These are phyloP conservation scores for Penicillium verrucosum DNA, from an alignment of 2,329 filamentous ascomycete species.

Conservation along the genomic window DNA sequence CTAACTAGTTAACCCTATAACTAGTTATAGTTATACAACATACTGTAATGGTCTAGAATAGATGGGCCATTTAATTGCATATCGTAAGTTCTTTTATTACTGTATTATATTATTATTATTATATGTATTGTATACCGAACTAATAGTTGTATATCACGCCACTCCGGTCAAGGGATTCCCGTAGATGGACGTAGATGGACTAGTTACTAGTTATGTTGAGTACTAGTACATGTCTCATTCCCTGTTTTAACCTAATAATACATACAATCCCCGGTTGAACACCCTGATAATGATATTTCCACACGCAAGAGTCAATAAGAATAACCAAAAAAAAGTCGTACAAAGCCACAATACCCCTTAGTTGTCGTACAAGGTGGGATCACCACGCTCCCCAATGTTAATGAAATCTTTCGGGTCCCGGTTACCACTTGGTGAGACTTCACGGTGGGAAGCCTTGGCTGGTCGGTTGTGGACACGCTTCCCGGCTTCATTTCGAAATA, in stretches of 20 bases:
- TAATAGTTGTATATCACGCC: neutral
- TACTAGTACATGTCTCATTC: neutral
- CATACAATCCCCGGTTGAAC: neutral
- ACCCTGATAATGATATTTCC: neutral
- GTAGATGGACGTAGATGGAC: neutral
- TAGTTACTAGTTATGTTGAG: no score
- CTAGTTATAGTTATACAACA: no score
- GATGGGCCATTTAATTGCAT: neutral
- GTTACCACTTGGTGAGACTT: conserved; percentile 64
- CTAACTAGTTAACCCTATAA: no score
- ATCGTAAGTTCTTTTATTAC: neutral
- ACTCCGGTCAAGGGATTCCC: conserved; percentile 7
- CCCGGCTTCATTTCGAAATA: conserved; percentile 67
- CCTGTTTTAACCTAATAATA: neutral
- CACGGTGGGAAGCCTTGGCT: conserved; percentile 39
- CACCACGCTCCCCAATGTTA: conserved; percentile 79
- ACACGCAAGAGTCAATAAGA: neutral
- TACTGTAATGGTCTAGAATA: neutral
- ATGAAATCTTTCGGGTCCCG: conserved; percentile 74
- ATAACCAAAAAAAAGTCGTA: neutral
- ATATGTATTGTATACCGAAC: no score
- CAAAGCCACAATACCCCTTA: neutral
- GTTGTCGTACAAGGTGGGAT: conserved; percentile 72
- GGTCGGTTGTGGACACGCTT: conserved; percentile 46
- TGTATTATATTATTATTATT: no score